Evolutionary conservation across 306 rosid genomes (phyloP), one percentile per base, ranked within the genome.

Genomic region (Begonia masoniana): DNA sequence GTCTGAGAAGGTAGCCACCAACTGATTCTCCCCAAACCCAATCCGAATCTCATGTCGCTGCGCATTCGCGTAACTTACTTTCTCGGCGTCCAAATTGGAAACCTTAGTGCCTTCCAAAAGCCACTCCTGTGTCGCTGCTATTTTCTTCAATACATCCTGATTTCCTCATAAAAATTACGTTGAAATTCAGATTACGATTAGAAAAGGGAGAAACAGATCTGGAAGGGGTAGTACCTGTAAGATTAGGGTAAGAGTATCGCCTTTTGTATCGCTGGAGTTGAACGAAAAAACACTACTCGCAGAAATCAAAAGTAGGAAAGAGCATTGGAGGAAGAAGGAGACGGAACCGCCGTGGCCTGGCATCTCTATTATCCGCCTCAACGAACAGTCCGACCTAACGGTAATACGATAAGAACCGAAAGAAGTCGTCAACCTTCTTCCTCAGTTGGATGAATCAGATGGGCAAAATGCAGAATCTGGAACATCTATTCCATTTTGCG

Each of bases 61-160:
- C n/a, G 80, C 65, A 5, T 59, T 71, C 14, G 84, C 78, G 51
- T 80, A 86, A 63, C 84, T 74, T 45, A 83, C 68, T 57, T 66
- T 78, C 14, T 57, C 68, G 43, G 72, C 56, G 52, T 86, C 92
- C 62, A 85, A 68, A 13, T 74, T 60, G 49, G 76, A 62, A 52
- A 86, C 75, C 51, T 64, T 63, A 1, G 70, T 35, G 51, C 61
- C 79, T 1, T 68, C 67, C 67, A 58, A 74, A 55, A 66, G 79
- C 94, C 94, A 79, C 11, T 64, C 76, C 61, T 83, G 83, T 57
- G 51, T 73, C 36, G 57, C 73, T 58, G 92, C 73, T 45, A 91
- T 74, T 45, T 71, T 75, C 76, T 71, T 86, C 57, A 86, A 57
- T 10, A 91, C 76, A 56, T 83, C 96, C 99, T 91, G 55, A 8